phyloP scores from a whole-genome alignment of 75 land plant genomes.

The Pinus taeda region DNA sequence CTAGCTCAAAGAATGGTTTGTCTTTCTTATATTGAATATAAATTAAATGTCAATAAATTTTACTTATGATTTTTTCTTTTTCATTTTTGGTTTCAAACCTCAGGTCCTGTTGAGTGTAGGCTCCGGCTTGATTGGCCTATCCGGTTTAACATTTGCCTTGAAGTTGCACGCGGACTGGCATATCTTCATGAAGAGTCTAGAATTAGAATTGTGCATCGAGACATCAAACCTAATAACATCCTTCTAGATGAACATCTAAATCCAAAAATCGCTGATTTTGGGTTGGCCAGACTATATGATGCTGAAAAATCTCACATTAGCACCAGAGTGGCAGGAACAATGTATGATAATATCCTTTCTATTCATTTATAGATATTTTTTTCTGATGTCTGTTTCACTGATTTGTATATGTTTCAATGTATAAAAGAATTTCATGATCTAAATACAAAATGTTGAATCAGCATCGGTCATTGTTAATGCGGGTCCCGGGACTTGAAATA shows the following conservation, averaged over 20 bases:
- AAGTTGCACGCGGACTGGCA: slow-evolving; percentile 39
- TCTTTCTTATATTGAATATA: neutral
- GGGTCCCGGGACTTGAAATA: neutral
- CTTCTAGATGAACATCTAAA: slow-evolving; percentile 29
- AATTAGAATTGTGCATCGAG: slow-evolving; percentile 35
- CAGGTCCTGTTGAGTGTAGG: neutral
- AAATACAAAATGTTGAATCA: neutral
- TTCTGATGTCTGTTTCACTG: neutral
- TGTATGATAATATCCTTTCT: slow-evolving; percentile 8
- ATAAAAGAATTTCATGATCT: neutral
- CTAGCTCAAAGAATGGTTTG: neutral
- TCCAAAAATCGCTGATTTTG: slow-evolving; percentile 34
- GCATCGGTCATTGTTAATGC: neutral
- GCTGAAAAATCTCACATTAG: slow-evolving; percentile 35
- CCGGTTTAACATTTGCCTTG: slow-evolving; percentile 31
- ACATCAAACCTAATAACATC: slow-evolving; percentile 46
- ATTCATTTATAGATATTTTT: neutral
- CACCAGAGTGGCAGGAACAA: slow-evolving; percentile 45
- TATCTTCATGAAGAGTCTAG: slow-evolving; percentile 41
- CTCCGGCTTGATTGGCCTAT: slow-evolving; percentile 26
- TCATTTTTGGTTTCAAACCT: neutral
- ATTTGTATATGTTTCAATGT: neutral
- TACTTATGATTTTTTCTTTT: neutral
- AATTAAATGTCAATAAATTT: neutral
- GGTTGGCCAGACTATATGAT: slow-evolving; percentile 28